A percentile compares a stretch with the other conserved stretches of the same genome.
Evolutionary conservation across 2,329 filamentous ascomycete genomes (phyloP).

Genomic region (Colletotrichum nymphaeae): DNA sequence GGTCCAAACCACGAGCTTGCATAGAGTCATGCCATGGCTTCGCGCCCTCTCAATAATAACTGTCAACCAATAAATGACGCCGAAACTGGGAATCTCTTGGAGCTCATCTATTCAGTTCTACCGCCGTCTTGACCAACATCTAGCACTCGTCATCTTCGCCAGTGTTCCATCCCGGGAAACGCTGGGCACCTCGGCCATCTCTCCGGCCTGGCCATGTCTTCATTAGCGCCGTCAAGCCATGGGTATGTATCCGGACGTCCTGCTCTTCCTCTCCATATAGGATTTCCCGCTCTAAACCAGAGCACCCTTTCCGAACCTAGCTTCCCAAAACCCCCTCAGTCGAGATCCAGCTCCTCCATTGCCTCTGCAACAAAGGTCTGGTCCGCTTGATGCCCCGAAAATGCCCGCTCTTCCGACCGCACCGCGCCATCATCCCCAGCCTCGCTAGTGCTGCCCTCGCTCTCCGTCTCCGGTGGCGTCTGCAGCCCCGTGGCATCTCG

Average conservation of each 20-base stretch:
- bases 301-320: background rate
- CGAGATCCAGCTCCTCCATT: slow-evolving; percentile 40
- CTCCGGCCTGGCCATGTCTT: background rate
- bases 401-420: slow-evolving; percentile 11
- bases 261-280: slow-evolving; percentile 4
- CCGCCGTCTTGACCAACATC: slow-evolving; percentile 5
- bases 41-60: background rate
- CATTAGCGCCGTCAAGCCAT: slow-evolving; percentile 21
- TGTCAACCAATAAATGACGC: background rate
- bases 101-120: background rate
- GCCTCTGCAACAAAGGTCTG: slow-evolving; percentile 38
- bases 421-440: slow-evolving; percentile 47
- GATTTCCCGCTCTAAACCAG: background rate
- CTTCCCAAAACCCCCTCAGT: slow-evolving; percentile 19
- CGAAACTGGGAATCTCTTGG: background rate
- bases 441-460: slow-evolving; percentile 57
- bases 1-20: slow-evolving; percentile 27
- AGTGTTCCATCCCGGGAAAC: background rate
- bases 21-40: slow-evolving; percentile 19
- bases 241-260: slow-evolving; percentile 16
- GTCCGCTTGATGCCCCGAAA: slow-evolving; percentile 23
- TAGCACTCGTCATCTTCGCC: background rate
- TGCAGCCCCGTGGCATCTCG: slow-evolving; percentile 52
- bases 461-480: slow-evolving; percentile 67
- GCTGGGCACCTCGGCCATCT: background rate